Evolutionary conservation across 2,329 filamentous ascomycete genomes (phyloP).

Genomic region (Shiraia sp.): DNA sequence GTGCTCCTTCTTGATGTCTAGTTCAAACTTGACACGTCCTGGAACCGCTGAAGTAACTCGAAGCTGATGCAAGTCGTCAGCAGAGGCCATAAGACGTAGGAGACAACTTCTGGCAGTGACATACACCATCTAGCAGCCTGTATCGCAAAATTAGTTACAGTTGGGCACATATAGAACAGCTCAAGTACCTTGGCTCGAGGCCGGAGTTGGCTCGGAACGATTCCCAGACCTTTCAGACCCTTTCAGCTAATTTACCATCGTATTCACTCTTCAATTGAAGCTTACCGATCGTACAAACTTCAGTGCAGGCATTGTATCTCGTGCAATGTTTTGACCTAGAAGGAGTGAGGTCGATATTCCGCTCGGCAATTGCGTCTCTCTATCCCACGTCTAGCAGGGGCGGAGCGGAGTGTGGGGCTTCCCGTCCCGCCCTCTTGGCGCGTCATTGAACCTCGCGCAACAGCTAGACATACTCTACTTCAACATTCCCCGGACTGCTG

Average conservation of each 20-base stretch:
- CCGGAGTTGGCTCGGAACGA: slow-evolving; percentile 86
- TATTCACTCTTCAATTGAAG: slow-evolving; percentile 1
- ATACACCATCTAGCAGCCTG: slow-evolving; percentile 50
- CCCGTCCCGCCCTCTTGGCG: slow-evolving; percentile 26
- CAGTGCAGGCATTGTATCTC: slow-evolving; percentile 49
- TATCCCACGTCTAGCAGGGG: slow-evolving; percentile 20
- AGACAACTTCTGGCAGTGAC: slow-evolving; percentile 7
- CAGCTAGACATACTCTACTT: slow-evolving; percentile 6
- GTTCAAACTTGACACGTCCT: slow-evolving; percentile 74
- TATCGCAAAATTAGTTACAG: background rate
- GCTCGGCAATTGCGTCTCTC: slow-evolving; percentile 21
- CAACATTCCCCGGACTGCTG: slow-evolving; percentile 2
- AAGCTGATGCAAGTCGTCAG: slow-evolving; percentile 54
- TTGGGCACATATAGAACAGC: background rate
- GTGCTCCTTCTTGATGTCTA: slow-evolving; percentile 74
- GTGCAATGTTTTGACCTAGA: slow-evolving; percentile 2
- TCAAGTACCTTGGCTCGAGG: slow-evolving; percentile 76
- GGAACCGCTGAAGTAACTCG: slow-evolving; percentile 66
- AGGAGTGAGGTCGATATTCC: slow-evolving; percentile 28
- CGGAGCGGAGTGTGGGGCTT: slow-evolving; percentile 23
- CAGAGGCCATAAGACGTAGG: background rate
- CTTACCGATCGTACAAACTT: slow-evolving; percentile 68
- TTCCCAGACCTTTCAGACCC: slow-evolving; percentile 68
- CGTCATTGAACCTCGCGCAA: slow-evolving; percentile 23
- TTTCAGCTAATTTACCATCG: too few relatives aligned